Conservation (phyloP, 2,329 filamentous ascomycete genomes). For the Geosmithia putterillii region DNA sequence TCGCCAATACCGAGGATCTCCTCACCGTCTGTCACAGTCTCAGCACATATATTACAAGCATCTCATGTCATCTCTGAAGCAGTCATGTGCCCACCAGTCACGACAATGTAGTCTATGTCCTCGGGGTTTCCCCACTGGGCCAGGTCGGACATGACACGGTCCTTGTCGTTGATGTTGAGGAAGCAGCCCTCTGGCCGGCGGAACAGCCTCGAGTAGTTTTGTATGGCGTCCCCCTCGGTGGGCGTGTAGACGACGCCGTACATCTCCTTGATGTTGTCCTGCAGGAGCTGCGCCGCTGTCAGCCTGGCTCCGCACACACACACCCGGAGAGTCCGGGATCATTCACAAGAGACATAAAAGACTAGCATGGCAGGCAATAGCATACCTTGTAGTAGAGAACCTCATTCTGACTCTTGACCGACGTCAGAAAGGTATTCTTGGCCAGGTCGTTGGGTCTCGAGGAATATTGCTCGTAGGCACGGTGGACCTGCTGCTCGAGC, state of each 20-base stretch:
- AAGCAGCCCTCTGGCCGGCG: constrained; percentile 71
- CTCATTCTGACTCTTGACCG: constrained; percentile 74
- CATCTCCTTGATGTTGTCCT: constrained; percentile 76
- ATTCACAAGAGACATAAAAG: no score
- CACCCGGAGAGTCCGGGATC: not conserved
- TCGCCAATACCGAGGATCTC: constrained; percentile 83
- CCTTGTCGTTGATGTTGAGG: constrained; percentile 58
- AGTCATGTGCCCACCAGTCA: constrained; percentile 47
- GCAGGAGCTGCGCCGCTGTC: constrained; percentile 11
- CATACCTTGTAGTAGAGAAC: constrained; percentile 65
- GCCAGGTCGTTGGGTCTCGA: constrained; percentile 51
- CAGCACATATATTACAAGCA: not conserved
- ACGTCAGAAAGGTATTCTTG: constrained; percentile 82
- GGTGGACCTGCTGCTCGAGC: constrained; percentile 61
- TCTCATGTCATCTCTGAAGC: not conserved
- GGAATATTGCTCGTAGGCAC: constrained; percentile 72
- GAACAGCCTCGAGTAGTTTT: constrained; percentile 71
- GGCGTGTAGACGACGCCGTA: constrained; percentile 86
- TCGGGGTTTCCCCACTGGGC: constrained; percentile 56
- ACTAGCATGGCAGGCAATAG: not conserved
- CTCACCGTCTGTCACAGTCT: constrained; percentile 32
- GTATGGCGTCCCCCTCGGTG: constrained; percentile 79
- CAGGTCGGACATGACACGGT: constrained; percentile 53
- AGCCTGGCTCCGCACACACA: no score
- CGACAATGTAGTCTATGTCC: constrained; percentile 80